These are phyloP conservation scores for Lasiodiplodia theobromae DNA, from an alignment of 2,329 filamentous ascomycete species.

Conservation along the genomic window DNA sequence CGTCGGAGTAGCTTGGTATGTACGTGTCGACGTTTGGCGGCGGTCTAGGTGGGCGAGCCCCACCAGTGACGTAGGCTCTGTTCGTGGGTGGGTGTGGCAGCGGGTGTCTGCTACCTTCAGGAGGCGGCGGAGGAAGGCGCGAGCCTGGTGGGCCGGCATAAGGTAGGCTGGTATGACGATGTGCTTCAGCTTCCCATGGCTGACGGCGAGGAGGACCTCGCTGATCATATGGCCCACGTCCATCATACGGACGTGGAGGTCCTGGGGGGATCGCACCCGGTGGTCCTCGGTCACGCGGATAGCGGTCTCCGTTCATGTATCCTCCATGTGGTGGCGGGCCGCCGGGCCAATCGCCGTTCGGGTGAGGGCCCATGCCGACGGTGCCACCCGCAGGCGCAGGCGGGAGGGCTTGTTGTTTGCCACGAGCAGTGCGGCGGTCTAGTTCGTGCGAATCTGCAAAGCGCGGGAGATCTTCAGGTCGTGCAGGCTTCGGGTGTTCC, in stretches of 20 bases:
- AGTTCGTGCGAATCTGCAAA: conserved; percentile 97
- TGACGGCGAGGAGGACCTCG: conserved; percentile 39
- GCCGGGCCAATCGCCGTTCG: conserved; percentile 58
- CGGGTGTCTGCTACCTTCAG: conserved; percentile 45
- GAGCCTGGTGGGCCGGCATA: conserved; percentile 28
- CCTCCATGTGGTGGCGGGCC: conserved; percentile 43
- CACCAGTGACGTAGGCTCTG: conserved; percentile 30
- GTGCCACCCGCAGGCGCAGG: conserved; percentile 92
- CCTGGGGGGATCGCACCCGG: conserved; percentile 44
- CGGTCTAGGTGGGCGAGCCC: conserved; percentile 32
- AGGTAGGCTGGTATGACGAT: conserved; percentile 27
- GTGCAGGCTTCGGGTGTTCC: conserved; percentile 76
- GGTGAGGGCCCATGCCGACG: conserved; percentile 73
- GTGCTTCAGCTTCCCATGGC: conserved; percentile 35
- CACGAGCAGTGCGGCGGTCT: conserved; percentile 89
- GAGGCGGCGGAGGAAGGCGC: conserved; percentile 44
- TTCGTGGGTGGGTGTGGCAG: conserved; percentile 44
- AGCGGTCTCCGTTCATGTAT: conserved; percentile 46
- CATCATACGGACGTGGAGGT: conserved; percentile 39
- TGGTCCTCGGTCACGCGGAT: conserved; percentile 48
- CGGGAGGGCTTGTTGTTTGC: conserved; percentile 81
- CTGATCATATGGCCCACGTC: conserved; percentile 41
- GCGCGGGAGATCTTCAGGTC: conserved; percentile 83
- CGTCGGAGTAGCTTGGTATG: conserved; percentile 51
- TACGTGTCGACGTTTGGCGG: conserved; percentile 50